Evolutionary conservation across 2,329 filamentous ascomycete genomes (phyloP), one percentile per base, ranked within the genome.

Genomic region (Penicillium palitans): DNA sequence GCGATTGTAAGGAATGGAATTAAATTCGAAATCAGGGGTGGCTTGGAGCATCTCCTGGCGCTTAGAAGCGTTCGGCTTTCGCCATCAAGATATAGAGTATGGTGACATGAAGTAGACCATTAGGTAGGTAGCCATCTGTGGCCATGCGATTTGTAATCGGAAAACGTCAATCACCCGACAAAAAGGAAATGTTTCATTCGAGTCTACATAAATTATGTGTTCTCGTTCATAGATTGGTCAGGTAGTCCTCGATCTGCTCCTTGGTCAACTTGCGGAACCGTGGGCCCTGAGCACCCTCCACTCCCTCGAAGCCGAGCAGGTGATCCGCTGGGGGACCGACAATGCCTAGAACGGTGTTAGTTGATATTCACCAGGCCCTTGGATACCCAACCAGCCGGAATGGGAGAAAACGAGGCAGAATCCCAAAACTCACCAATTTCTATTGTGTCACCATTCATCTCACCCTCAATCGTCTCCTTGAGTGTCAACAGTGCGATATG

Each of bases 381-480:
- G 51, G 6, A 3, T 24, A 15, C 7, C 49, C 24, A 49, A 19
- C 39, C 39, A 47, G 21, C n/a, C 44, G 24, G 25, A 49, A 21
- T 27, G 25, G 21, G 31, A 24, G 25, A 35, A 46, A 35, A 48
- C 8, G 5, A 27, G 21, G 10, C 40, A 46, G 24, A 47, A 47
- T 1, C 13, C 29, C 45, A 45, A 31, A 33, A 75, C 87, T 76
- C 79, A 92, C 91, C 93, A 77, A 99, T 97, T 80, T 99, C 95
- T 65, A 99, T 96, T 33, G 93, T 97, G 76, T 98, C 93, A 62
- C 93, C 93, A 68, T 93, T 98, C 93, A 98, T 98, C 81, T 98
- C 95, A 58, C 95, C 95, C 81, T 98, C 93, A 73, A 99, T 99
- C 58, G 95, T 97, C 84, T 99, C 95, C 84, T 99, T 99, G 74